Conservation (phyloP, 2,329 filamentous ascomycete genomes). For the Fusarium sacchari region DNA sequence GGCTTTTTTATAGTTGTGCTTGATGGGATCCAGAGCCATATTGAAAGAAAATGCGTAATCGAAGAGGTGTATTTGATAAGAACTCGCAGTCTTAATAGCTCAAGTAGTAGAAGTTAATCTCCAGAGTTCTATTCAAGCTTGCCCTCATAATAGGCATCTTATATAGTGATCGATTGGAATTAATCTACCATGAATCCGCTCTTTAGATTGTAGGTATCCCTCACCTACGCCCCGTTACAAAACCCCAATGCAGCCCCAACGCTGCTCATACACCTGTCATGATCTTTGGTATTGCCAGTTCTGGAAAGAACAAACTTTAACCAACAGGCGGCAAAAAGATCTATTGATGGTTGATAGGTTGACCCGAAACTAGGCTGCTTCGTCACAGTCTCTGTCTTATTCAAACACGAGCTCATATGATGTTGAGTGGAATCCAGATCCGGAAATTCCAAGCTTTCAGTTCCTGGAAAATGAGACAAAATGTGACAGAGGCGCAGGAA, state of each 20-base stretch:
- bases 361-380: not conserved
- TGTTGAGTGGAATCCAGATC: not conserved
- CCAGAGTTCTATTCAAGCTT: not conserved
- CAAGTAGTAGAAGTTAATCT: not conserved
- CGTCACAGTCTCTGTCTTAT: not conserved
- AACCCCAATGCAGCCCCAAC: no score
- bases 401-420: not conserved
- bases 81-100: not conserved
- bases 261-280: not conserved
- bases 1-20: not conserved
- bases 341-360: not conserved
- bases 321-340: not conserved
- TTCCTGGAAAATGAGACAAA: not conserved
- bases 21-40: slow-evolving; percentile 2
- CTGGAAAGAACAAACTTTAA: not conserved
- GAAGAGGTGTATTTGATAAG: not conserved
- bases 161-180: not conserved
- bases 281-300: not conserved
- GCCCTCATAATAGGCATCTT: not conserved
- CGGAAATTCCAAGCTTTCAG: not conserved
- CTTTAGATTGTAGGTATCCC: no score
- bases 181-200: not conserved
- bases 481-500: not conserved
- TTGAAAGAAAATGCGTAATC: not conserved
- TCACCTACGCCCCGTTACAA: not conserved